These are phyloP conservation scores for Xylariaceae sp. DNA, from an alignment of 2,329 filamentous ascomycete species.

Conservation along the genomic window DNA sequence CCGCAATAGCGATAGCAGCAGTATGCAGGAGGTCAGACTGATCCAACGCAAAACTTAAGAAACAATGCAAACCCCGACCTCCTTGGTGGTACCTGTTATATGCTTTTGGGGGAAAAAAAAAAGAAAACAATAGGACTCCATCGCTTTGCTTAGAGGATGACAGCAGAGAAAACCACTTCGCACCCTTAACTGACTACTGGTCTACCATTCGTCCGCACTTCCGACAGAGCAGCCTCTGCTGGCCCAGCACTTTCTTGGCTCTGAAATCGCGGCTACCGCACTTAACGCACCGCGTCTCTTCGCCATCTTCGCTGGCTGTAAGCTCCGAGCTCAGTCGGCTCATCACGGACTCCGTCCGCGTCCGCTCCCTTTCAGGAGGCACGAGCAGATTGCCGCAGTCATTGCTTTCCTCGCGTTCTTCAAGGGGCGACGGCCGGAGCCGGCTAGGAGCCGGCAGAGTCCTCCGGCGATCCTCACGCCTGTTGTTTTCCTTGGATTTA, in stretches of 20 bases:
- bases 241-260: constrained; percentile 50
- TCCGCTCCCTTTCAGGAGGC: constrained; percentile 10
- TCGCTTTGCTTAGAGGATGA: no score
- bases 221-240: constrained; percentile 58
- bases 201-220: constrained; percentile 41
- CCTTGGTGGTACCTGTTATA: no score
- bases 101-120: no score
- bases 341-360: constrained; percentile 38
- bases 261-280: constrained; percentile 62
- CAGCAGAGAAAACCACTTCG: background rate
- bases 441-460: constrained; percentile 18
- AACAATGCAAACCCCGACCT: no score
- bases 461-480: constrained; percentile 16
- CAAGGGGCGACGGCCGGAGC: constrained; percentile 11
- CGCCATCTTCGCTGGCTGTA: constrained; percentile 38
- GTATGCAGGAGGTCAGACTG: no score
- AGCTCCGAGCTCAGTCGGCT: constrained; percentile 58
- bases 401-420: constrained; percentile 15
- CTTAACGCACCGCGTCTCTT: constrained; percentile 50
- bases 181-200: background rate
- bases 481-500: no score
- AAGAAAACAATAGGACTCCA: no score
- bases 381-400: constrained; percentile 9
- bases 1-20: no score
- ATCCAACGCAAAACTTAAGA: no score